phyloP scores from a whole-genome alignment of 1,139 yeast genomes.

The Blastobotrys ciferrii region DNA sequence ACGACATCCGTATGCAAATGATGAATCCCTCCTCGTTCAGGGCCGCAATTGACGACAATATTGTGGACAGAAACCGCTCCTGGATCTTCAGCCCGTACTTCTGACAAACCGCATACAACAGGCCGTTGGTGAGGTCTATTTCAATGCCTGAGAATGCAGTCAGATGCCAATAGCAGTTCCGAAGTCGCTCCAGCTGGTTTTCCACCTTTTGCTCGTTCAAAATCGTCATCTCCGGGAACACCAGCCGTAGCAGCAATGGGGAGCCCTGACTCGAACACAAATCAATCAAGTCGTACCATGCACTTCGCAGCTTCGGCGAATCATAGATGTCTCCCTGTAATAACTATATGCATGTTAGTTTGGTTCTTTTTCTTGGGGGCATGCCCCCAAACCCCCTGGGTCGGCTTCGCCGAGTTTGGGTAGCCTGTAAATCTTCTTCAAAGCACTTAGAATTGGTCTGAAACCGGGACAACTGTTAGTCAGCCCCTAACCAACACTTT shows the following conservation, averaged over 20 bases:
- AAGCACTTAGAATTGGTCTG: no score
- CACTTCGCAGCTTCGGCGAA: constrained; percentile 6
- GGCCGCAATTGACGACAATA: constrained; percentile 9
- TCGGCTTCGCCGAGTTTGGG: constrained; percentile 11
- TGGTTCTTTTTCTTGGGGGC: no score
- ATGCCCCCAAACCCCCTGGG: no score
- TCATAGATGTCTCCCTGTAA: not conserved
- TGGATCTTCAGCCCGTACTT: constrained; percentile 8
- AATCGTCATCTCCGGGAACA: constrained; percentile 16
- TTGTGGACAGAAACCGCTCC: constrained; percentile 11
- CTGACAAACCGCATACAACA: constrained; percentile 13
- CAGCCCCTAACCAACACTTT: no score
- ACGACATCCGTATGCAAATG: constrained; percentile 15
- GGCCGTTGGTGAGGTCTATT: constrained; percentile 19
- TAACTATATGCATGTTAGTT: no score
- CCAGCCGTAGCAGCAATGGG: constrained; percentile 14
- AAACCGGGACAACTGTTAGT: no score
- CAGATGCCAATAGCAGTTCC: constrained; percentile 9
- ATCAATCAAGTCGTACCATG: constrained; percentile 17
- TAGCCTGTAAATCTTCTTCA: constrained; percentile 8
- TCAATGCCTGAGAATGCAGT: constrained; percentile 18
- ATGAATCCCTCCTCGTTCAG: constrained; percentile 1
- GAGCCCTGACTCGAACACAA: constrained; percentile 15
- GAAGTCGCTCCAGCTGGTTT: constrained; percentile 13
- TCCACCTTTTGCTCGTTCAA: constrained; percentile 10